Percentiles rank a stretch among this genome's conserved stretches.
Conservation (phyloP, 495 filamentous ascomycete genomes). For the Aspergillus leporis region DNA sequence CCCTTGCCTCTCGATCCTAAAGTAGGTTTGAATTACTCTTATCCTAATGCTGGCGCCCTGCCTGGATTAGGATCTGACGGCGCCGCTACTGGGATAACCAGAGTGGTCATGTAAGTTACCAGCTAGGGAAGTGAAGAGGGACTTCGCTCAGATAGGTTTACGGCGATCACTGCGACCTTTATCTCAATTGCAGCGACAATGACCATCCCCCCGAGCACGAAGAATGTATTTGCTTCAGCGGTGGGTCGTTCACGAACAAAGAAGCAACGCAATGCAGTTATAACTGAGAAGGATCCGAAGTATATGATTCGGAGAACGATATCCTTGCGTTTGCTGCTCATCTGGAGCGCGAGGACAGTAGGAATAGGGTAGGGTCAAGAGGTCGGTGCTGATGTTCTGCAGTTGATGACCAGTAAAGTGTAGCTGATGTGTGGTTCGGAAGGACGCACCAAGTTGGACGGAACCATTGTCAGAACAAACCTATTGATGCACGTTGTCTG, state of each 20-base stretch:
- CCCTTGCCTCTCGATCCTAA: too few species aligned
- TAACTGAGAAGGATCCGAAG: constrained; percentile 7
- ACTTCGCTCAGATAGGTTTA: constrained; percentile 29
- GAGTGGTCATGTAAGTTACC: background rate
- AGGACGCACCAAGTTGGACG: background rate
- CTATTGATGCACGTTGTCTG: constrained; percentile 3
- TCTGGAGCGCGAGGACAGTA: constrained; percentile 6
- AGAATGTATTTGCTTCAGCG: constrained; percentile 24
- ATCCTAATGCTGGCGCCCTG: too few species aligned
- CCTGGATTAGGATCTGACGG: too few species aligned
- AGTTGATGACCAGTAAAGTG: background rate
- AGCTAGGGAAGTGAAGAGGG: constrained; percentile 14
- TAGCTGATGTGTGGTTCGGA: background rate
- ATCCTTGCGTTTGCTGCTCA: background rate
- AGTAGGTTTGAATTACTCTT: too few species aligned
- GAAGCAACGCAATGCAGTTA: constrained; percentile 17
- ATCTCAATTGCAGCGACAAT: constrained; percentile 32
- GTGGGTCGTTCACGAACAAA: constrained; percentile 24
- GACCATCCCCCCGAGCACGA: constrained; percentile 33
- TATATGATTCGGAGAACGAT: constrained; percentile 7
- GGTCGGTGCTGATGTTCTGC: constrained; percentile 10
- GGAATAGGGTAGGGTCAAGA: constrained; percentile 12
- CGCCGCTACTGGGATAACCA: background rate
- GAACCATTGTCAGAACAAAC: constrained; percentile 5
- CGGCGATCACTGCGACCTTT: constrained; percentile 29